Evolutionary conservation across 805 yeast genomes (phyloP).

Genomic region (Starmerella floris): DNA sequence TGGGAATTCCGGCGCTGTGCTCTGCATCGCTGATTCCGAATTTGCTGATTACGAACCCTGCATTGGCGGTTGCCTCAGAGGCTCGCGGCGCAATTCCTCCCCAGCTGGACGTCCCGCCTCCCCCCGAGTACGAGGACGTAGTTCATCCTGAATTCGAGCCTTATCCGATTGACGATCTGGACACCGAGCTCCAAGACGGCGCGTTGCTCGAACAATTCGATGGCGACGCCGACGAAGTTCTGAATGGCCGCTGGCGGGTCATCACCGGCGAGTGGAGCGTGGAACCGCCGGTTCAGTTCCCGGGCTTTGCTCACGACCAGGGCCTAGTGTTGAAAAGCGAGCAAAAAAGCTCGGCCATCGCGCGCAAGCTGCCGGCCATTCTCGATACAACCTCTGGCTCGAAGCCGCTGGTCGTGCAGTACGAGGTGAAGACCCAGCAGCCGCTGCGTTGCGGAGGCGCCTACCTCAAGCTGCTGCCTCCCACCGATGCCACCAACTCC

Average conservation of each 20-base stretch:
- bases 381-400: conserved; percentile 40
- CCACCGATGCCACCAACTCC: conserved; percentile 23
- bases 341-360: conserved; percentile 74
- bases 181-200: conserved; percentile 16
- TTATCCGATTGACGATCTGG: conserved; percentile 18
- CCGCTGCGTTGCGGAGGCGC: conserved; percentile 82
- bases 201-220: conserved; percentile 26
- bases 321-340: conserved; percentile 66
- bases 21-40: too few relatives aligned
- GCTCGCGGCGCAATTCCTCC: too few relatives aligned
- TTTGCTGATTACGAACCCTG: too few relatives aligned
- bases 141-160: conserved; percentile 23
- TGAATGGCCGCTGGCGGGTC: conserved; percentile 38
- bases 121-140: conserved; percentile 16
- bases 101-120: conserved; percentile 12
- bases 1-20: not conserved
- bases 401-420: conserved; percentile 67
- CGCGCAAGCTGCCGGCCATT: conserved; percentile 43
- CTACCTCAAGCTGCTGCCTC: conserved; percentile 58
- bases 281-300: conserved; percentile 45
- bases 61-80: too few relatives aligned
- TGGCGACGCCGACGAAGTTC: conserved; percentile 26
- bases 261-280: conserved; percentile 68
- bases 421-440: conserved; percentile 74
- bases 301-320: conserved; percentile 51